Conservation (phyloP, 805 yeast genomes). For the Wickerhamiella shivajii region DNA sequence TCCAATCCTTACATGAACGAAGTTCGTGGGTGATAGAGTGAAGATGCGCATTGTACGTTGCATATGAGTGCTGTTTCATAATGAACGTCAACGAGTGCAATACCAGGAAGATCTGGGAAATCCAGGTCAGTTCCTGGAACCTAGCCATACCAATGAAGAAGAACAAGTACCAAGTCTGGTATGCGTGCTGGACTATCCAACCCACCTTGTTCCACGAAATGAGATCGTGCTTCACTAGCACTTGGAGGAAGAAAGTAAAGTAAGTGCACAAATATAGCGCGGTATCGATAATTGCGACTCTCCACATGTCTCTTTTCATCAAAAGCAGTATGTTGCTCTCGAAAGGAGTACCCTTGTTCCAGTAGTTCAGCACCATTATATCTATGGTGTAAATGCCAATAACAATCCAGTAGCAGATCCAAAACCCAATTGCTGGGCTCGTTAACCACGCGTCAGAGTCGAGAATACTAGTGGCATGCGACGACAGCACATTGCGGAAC, state of each 20-base stretch:
- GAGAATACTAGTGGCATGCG: conserved; percentile 18
- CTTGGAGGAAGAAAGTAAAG: conserved; percentile 45
- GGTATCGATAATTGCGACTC: conserved; percentile 62
- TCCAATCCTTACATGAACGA: conserved; percentile 2
- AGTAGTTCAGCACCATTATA: conserved; percentile 39
- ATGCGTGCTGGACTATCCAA: conserved; percentile 42
- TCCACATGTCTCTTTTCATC: conserved; percentile 44
- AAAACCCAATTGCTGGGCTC: conserved; percentile 56
- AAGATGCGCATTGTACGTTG: conserved; percentile 81
- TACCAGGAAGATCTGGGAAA: conserved; percentile 70
- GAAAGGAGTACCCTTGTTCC: conserved; percentile 31
- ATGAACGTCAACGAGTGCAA: conserved; percentile 73
- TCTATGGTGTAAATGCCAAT: conserved; percentile 38
- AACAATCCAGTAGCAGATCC: conserved; percentile 36
- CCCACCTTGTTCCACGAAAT: conserved; percentile 55
- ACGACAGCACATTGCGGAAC: conserved; percentile 15
- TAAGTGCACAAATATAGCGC: conserved; percentile 59
- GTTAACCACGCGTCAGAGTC: conserved; percentile 20
- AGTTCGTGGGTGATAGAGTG: conserved; percentile 22
- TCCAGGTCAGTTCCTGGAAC: conserved; percentile 60
- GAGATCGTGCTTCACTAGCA: conserved; percentile 30
- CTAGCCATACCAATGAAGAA: conserved; percentile 47
- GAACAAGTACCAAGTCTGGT: conserved; percentile 39
- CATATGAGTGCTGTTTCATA: conserved; percentile 93
- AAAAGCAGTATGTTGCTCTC: conserved; percentile 42